Conservation (phyloP, 495 filamentous ascomycete genomes). For the Lepidopterella palustris region DNA sequence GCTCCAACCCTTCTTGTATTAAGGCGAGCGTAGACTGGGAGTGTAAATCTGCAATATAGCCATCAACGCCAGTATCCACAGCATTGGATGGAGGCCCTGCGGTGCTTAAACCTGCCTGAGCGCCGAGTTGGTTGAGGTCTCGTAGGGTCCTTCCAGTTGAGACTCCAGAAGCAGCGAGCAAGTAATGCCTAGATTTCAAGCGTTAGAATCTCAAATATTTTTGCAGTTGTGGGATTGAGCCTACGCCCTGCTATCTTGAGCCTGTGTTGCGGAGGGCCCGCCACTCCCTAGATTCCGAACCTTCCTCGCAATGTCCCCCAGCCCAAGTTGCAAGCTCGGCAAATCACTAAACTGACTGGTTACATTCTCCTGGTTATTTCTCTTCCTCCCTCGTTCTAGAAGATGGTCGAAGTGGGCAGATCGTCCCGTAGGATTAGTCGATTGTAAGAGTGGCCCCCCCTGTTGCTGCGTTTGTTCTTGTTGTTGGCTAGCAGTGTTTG, state of each 20-base stretch:
- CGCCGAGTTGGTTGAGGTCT: slow-evolving; percentile 60
- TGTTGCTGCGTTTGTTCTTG: slow-evolving; percentile 19
- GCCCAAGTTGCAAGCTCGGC: slow-evolving; percentile 69
- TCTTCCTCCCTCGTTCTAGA: slow-evolving; percentile 67
- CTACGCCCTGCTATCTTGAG: slow-evolving; percentile 56
- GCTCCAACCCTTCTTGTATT: slow-evolving; percentile 78
- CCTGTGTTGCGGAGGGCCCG: slow-evolving; percentile 42
- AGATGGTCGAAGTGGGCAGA: slow-evolving; percentile 81
- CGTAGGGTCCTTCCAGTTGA: slow-evolving; percentile 68
- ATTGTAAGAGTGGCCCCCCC: slow-evolving; percentile 13
- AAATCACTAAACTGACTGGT: slow-evolving; percentile 50
- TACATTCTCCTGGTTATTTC: slow-evolving; percentile 44
- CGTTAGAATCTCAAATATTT: no score
- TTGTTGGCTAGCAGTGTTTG: slow-evolving; percentile 12
- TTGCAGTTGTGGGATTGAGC: no score
- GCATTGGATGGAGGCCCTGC: slow-evolving; percentile 39
- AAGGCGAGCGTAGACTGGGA: slow-evolving; percentile 86
- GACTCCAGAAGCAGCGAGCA: slow-evolving; percentile 84
- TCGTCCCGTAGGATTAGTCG: slow-evolving; percentile 14
- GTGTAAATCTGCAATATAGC: slow-evolving; percentile 74
- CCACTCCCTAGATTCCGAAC: slow-evolving; percentile 65
- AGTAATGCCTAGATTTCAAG: slow-evolving; percentile 54
- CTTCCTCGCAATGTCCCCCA: slow-evolving; percentile 80
- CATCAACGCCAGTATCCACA: slow-evolving; percentile 69
- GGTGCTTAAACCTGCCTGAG: slow-evolving; percentile 41